A percentile compares a stretch with the other conserved stretches of the same genome.
phyloP scores from a whole-genome alignment of 345 rosid species.

The Clarkia xantiana region DNA sequence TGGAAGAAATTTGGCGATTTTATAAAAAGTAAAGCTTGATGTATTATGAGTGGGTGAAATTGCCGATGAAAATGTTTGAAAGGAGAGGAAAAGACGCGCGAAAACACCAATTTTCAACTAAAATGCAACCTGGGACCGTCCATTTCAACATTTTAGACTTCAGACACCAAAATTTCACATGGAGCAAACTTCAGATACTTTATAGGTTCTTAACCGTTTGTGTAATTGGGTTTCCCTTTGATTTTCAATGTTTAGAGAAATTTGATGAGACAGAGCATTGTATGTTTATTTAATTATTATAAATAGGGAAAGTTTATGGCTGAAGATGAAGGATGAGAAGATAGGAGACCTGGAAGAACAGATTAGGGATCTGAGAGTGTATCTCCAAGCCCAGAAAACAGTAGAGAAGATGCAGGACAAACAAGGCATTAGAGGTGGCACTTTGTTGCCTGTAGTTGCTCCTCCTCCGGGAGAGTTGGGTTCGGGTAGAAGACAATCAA shows the following conservation, averaged over 20 bases:
- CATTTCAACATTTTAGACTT: too few species aligned
- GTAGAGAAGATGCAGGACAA: slow-evolving; percentile 35
- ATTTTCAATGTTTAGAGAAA: neutral
- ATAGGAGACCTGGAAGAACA: slow-evolving; percentile 74
- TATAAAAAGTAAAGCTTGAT: too few species aligned
- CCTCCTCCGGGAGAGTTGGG: slow-evolving; percentile 20
- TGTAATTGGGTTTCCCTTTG: neutral
- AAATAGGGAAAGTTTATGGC: slow-evolving; percentile 33
- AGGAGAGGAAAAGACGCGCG: too few species aligned
- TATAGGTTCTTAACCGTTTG: too few species aligned
- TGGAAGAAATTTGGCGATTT: too few species aligned
- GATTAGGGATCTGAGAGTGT: slow-evolving; percentile 70
- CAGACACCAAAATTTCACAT: too few species aligned
- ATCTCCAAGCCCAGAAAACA: slow-evolving; percentile 67
- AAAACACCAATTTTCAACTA: too few species aligned
- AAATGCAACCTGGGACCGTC: too few species aligned
- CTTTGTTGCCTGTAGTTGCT: slow-evolving; percentile 46
- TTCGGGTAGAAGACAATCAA: slow-evolving; percentile 27
- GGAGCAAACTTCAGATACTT: too few species aligned
- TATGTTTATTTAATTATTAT: too few species aligned
- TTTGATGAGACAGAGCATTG: neutral
- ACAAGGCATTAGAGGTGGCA: slow-evolving; percentile 50
- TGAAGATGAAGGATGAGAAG: slow-evolving; percentile 38
- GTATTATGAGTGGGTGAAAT: too few species aligned
- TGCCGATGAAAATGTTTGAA: too few species aligned